phyloP scores from a whole-genome alignment of 352 stramenopile species.

The Phytophthora multivora region DNA sequence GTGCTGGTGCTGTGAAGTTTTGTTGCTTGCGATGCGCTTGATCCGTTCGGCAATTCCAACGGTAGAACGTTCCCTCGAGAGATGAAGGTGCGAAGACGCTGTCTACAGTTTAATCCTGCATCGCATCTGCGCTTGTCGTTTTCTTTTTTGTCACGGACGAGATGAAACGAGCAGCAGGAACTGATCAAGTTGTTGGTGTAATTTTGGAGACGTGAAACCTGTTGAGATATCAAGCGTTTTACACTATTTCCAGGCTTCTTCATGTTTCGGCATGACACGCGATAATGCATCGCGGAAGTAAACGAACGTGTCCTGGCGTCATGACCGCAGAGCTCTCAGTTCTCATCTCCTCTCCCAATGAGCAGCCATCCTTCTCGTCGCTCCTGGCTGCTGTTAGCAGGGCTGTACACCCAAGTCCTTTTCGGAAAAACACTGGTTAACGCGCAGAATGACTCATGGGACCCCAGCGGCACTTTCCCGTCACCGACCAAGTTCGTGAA shows the following conservation, averaged over 20 bases:
- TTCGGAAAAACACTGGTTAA: conserved; percentile 16
- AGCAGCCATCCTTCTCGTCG: conserved; percentile 21
- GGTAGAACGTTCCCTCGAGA: conserved; percentile 16
- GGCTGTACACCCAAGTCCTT: conserved; percentile 25
- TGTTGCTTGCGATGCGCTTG: conserved; percentile 1
- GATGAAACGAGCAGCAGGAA: conserved; percentile 6
- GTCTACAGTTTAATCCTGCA: not conserved
- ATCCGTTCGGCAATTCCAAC: not conserved
- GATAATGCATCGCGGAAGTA: conserved; percentile 11
- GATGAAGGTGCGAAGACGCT: conserved; percentile 12
- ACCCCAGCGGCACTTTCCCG: conserved; percentile 39
- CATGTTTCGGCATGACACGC: conserved; percentile 10
- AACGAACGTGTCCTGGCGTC: not conserved
- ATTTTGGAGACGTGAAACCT: conserved; percentile 10
- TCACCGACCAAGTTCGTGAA: conserved; percentile 41
- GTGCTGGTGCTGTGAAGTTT: not conserved
- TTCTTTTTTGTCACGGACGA: not conserved
- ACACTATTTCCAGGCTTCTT: conserved; percentile 21
- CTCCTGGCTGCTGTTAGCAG: conserved; percentile 19
- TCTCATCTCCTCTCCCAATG: conserved; percentile 36
- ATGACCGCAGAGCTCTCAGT: conserved; percentile 17
- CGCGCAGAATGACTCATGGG: conserved; percentile 52
- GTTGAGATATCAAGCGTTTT: conserved; percentile 4
- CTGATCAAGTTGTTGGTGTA: not conserved
- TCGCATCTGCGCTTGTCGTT: conserved; percentile 8